Evolutionary conservation across 2,329 filamentous ascomycete genomes (phyloP).

Genomic region (Colletotrichum camelliae): DNA sequence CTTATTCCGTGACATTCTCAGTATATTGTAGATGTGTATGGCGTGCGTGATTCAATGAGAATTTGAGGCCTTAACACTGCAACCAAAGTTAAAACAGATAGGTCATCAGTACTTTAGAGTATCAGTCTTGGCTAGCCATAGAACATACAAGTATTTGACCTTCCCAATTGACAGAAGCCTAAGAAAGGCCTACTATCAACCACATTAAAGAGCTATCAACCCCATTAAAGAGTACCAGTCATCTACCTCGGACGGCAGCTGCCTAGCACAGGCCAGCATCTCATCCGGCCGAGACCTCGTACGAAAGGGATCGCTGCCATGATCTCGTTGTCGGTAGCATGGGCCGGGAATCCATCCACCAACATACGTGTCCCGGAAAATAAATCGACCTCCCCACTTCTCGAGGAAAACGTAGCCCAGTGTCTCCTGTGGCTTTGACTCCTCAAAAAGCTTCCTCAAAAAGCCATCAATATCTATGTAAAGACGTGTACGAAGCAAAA

Average conservation of each 20-base stretch:
- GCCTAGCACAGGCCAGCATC: too few relatives aligned
- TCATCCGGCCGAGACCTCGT: too few relatives aligned
- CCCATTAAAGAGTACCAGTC: too few relatives aligned
- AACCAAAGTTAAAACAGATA: neutral
- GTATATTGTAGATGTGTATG: neutral
- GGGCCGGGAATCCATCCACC: too few relatives aligned
- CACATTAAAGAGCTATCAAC: too few relatives aligned
- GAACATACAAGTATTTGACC: too few relatives aligned
- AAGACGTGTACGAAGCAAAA: neutral
- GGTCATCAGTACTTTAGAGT: neutral
- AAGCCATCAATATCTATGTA: neutral
- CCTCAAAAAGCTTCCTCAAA: neutral
- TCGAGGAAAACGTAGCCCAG: neutral
- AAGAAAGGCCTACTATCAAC: too few relatives aligned
- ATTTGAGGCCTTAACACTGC: neutral
- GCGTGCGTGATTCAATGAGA: neutral
- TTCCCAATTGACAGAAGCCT: too few relatives aligned
- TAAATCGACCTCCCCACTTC: neutral
- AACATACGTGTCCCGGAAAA: too few relatives aligned
- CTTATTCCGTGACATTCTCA: neutral
- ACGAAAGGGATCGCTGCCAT: too few relatives aligned
- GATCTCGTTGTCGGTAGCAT: too few relatives aligned
- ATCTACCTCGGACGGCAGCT: too few relatives aligned
- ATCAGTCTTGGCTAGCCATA: neutral
- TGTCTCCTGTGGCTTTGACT: neutral